Percentiles rank a stretch among this genome's conserved stretches.
phyloP scores from a whole-genome alignment of 2,329 filamentous ascomycete species.

The Arthrinium puccinioides region DNA sequence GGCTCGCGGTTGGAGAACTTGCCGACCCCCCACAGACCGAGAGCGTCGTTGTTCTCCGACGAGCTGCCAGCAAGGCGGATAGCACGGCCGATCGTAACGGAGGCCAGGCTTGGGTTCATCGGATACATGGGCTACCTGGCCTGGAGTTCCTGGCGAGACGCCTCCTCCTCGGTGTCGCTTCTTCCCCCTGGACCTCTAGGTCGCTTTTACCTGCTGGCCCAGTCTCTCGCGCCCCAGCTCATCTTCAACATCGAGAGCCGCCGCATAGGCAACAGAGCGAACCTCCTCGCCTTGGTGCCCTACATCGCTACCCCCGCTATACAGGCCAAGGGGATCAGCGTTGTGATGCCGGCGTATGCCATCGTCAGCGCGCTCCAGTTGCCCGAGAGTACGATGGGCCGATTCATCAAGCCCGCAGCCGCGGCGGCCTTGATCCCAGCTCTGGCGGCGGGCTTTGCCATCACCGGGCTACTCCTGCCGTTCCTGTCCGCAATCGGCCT shows the following conservation, averaged over 20 bases:
- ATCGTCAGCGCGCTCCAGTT: conserved; percentile 5
- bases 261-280: background rate
- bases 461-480: conserved; percentile 8
- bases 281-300: conserved; percentile 8
- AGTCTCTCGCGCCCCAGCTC: background rate
- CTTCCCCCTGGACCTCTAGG: background rate
- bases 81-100: too few species aligned
- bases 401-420: conserved; percentile 5
- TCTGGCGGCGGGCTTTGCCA: conserved; percentile 8
- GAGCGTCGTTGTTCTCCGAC: too few species aligned
- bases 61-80: too few species aligned
- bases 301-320: conserved; percentile 8
- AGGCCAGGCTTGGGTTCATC: too few species aligned
- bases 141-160: too few species aligned
- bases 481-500: conserved; percentile 1
- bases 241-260: background rate
- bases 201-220: background rate
- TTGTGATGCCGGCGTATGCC: conserved; percentile 8
- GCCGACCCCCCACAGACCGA: too few species aligned
- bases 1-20: too few species aligned
- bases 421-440: conserved; percentile 11
- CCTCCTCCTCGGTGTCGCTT: too few species aligned
- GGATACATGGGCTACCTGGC: background rate
- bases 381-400: conserved; percentile 5
- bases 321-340: conserved; percentile 7